phyloP scores from a whole-genome alignment of 805 yeast genomes.

The Hanseniaspora singularis region DNA sequence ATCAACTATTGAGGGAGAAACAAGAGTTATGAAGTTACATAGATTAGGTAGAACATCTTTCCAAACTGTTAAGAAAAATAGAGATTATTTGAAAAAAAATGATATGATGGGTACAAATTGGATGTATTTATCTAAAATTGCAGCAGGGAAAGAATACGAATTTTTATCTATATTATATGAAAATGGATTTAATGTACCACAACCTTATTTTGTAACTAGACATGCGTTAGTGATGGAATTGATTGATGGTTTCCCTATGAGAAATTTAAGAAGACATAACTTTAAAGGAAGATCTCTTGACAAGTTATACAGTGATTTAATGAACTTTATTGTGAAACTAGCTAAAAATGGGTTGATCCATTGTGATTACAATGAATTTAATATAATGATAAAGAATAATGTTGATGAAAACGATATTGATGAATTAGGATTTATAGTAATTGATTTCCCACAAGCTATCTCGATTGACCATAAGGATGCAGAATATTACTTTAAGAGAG shows the following conservation, averaged over 20 bases:
- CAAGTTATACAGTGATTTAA: slow-evolving; percentile 67
- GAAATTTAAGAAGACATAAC: slow-evolving; percentile 57
- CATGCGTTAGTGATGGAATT: slow-evolving; percentile 90
- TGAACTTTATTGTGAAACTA: slow-evolving; percentile 72
- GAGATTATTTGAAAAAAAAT: slow-evolving; percentile 69
- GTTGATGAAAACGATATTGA: slow-evolving; percentile 31
- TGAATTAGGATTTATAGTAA: slow-evolving; percentile 70
- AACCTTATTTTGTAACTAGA: slow-evolving; percentile 77
- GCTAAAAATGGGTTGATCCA: slow-evolving; percentile 87
- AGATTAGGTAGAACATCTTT: slow-evolving; percentile 90
- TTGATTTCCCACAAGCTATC: slow-evolving; percentile 97
- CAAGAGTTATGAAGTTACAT: slow-evolving; percentile 75
- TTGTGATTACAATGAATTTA: slow-evolving; percentile 95
- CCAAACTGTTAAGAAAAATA: slow-evolving; percentile 78
- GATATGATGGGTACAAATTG: slow-evolving; percentile 59
- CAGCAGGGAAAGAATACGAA: slow-evolving; percentile 85
- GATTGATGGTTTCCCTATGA: slow-evolving; percentile 83
- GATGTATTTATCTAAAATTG: slow-evolving; percentile 83
- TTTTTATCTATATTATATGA: slow-evolving; percentile 67
- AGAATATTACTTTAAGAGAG: slow-evolving; percentile 75
- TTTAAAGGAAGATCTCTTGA: slow-evolving; percentile 39
- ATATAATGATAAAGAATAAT: slow-evolving; percentile 65
- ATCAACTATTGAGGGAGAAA: slow-evolving; percentile 51
- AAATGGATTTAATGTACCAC: slow-evolving; percentile 77
- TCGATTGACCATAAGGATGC: slow-evolving; percentile 88